Conservation (phyloP, 495 filamentous ascomycete species). For the Lasiosphaeria ovina region DNA sequence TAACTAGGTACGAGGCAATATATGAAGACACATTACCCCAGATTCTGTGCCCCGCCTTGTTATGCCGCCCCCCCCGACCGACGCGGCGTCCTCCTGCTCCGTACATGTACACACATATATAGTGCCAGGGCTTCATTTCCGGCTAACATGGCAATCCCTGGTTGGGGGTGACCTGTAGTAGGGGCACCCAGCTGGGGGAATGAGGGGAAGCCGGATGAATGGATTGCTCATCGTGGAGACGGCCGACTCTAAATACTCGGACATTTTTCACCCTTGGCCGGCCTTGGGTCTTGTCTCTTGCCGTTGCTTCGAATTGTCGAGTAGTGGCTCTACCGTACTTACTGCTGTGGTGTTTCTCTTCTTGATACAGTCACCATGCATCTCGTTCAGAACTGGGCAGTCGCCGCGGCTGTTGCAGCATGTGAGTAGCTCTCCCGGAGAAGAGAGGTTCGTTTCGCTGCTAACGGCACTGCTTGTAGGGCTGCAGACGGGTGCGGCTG, state of each 20-base stretch:
- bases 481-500: constrained; percentile 14
- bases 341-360: not conserved
- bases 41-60: not conserved
- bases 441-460: not conserved
- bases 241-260: too few relatives aligned
- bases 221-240: too few relatives aligned
- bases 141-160: too few relatives aligned
- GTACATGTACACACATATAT: not conserved
- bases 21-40: not conserved
- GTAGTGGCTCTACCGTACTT: not conserved
- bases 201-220: too few relatives aligned
- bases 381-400: constrained; percentile 16
- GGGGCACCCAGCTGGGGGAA: too few relatives aligned
- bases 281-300: not conserved
- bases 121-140: not conserved
- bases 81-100: not conserved
- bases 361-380: constrained; percentile 14
- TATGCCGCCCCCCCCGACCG: not conserved
- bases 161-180: too few relatives aligned
- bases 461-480: constrained; percentile 5
- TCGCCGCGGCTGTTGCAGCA: constrained; percentile 11
- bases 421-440: constrained; percentile 6
- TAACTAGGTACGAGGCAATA: not conserved
- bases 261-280: too few relatives aligned
- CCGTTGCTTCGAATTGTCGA: not conserved